phyloP scores from a whole-genome alignment of 768 basidiomycete species.

The Suillus decipiens region DNA sequence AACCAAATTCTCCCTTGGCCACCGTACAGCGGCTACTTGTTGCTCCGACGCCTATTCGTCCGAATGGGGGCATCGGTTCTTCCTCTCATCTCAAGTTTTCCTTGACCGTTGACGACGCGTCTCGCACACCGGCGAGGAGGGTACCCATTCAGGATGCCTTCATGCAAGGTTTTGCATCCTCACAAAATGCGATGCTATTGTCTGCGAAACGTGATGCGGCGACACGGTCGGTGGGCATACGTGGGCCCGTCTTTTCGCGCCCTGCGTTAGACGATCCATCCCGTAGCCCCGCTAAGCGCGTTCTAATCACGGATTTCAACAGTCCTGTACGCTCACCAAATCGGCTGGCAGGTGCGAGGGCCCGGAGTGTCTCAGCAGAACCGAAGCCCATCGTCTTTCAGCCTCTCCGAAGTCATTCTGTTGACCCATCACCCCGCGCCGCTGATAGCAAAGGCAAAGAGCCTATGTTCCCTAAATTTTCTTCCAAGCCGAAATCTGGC shows the following conservation, averaged over 20 bases:
- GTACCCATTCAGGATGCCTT: slow-evolving; percentile 58
- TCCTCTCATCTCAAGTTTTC: slow-evolving; percentile 37
- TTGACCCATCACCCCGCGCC: slow-evolving; percentile 24
- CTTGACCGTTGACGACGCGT: slow-evolving; percentile 38
- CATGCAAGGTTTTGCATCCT: slow-evolving; percentile 50
- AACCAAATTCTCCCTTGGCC: slow-evolving; percentile 20
- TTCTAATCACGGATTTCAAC: slow-evolving; percentile 29
- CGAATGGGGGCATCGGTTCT: slow-evolving; percentile 14
- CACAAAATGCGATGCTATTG: slow-evolving; percentile 44
- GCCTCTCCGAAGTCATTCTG: slow-evolving; percentile 31
- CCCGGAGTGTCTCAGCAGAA: slow-evolving; percentile 39
- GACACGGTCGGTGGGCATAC: slow-evolving; percentile 17
- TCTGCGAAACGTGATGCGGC: slow-evolving; percentile 26
- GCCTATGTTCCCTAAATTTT: slow-evolving; percentile 22
- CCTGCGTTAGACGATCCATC: slow-evolving; percentile 39
- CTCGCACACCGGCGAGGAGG: slow-evolving; percentile 64
- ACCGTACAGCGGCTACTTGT: slow-evolving; percentile 28
- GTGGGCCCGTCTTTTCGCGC: slow-evolving; percentile 42
- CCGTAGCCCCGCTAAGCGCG: slow-evolving; percentile 38
- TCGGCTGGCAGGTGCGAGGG: slow-evolving; percentile 20
- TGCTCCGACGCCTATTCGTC: slow-evolving; percentile 33
- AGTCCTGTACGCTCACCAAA: slow-evolving; percentile 33
- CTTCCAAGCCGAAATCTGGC: slow-evolving; percentile 11
- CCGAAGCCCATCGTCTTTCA: slow-evolving; percentile 23
- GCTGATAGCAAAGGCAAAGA: slow-evolving; percentile 20